These are phyloP conservation scores for Hydrangea macrophylla DNA, from an alignment of 148 eudicot genomes.

Conservation along the genomic window DNA sequence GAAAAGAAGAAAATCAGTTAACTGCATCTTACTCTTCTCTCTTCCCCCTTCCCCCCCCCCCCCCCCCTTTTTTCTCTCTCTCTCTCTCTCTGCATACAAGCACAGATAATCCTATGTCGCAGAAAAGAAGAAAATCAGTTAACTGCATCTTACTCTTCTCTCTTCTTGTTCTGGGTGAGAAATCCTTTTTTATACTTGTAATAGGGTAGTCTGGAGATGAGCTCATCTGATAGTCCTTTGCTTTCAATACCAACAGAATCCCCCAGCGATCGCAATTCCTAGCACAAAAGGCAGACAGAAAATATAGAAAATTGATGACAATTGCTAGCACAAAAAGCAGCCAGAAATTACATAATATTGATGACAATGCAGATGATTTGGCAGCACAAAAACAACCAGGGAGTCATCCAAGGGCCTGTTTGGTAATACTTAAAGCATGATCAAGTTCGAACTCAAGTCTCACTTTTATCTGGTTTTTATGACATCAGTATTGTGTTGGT, in stretches of 20 bases:
- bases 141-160: constrained; percentile 48
- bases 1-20: too few relatives aligned
- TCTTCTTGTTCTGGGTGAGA: constrained; percentile 47
- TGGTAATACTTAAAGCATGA: too few relatives aligned
- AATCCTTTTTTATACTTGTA: constrained; percentile 54
- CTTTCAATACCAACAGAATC: constrained; percentile 66
- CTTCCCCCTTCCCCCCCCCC: too few relatives aligned
- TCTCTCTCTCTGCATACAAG: not conserved
- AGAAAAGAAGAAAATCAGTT: not conserved
- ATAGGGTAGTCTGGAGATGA: constrained; percentile 60
- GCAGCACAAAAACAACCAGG: not conserved
- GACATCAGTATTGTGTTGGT: too few relatives aligned
- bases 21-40: too few relatives aligned
- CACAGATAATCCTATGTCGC: too few relatives aligned
- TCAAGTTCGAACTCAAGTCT: too few relatives aligned
- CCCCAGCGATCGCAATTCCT: constrained; percentile 67
- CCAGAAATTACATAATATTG: not conserved
- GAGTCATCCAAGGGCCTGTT: not conserved
- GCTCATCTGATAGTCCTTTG: constrained; percentile 63
- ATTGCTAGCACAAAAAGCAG: constrained; percentile 1
- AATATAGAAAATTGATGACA: not conserved
- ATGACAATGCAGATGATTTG: constrained; percentile 2
- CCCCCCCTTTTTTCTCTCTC: not conserved
- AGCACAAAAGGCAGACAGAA: too few relatives aligned
- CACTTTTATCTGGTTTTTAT: too few relatives aligned